Conservation (phyloP, 2,329 filamentous ascomycete species). For the Lasiodiplodia sp. region DNA sequence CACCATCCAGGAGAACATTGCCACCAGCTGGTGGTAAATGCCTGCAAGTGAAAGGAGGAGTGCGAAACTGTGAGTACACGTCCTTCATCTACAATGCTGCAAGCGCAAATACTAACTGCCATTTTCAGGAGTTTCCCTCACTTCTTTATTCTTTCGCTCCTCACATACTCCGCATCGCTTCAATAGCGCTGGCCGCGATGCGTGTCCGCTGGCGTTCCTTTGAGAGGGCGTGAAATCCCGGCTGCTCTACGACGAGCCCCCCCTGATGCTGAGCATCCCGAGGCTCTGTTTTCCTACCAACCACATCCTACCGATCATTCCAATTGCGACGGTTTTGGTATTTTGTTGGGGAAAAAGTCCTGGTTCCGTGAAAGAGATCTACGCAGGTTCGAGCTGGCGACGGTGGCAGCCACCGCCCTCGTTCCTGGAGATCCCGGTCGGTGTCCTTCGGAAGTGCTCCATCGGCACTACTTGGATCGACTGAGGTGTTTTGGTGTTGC, state of each 20-base stretch:
- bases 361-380: not conserved
- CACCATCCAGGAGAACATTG: constrained; percentile 16
- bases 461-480: not conserved
- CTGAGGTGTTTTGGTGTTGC: not conserved
- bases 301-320: not conserved
- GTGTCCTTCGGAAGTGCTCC: not conserved
- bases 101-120: not conserved
- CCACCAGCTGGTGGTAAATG: constrained; percentile 3
- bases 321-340: not conserved
- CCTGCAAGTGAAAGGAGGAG: not conserved
- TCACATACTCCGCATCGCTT: not conserved
- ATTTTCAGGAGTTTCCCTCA: not conserved
- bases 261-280: not conserved
- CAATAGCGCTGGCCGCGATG: not conserved
- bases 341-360: not conserved
- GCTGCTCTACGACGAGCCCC: not conserved
- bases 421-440: not conserved
- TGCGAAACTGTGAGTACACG: not conserved
- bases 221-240: not conserved
- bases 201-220: not conserved
- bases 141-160: not conserved
- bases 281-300: not conserved
- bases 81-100: not conserved
- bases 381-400: not conserved
- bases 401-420: not conserved